A percentile compares a stretch with the other conserved stretches of the same genome.
These are phyloP conservation scores for Suillus placidus DNA, from an alignment of 768 basidiomycete species.

Conservation along the genomic window DNA sequence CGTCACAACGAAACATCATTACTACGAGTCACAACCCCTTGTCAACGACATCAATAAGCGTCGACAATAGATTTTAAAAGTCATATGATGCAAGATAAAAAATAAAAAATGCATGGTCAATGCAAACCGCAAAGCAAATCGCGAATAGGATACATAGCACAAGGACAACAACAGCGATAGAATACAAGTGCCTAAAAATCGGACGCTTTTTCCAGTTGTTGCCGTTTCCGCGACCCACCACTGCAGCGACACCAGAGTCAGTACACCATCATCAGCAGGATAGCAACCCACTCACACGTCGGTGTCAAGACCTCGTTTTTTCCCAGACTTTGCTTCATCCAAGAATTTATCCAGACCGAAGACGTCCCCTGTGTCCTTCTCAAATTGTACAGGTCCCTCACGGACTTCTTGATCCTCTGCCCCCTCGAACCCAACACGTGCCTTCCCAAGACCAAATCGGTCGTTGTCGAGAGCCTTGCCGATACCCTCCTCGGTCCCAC, in stretches of 20 bases:
- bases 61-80: not conserved
- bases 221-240: slow-evolving; percentile 64
- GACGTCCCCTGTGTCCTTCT: slow-evolving; percentile 96
- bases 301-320: slow-evolving; percentile 84
- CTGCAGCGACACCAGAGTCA: slow-evolving; percentile 32
- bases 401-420: slow-evolving; percentile 81
- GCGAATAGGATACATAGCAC: slow-evolving; percentile 13
- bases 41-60: not conserved
- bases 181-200: slow-evolving; percentile 36
- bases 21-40: not conserved
- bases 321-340: slow-evolving; percentile 95
- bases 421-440: slow-evolving; percentile 88
- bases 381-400: slow-evolving; percentile 97
- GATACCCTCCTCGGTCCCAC: slow-evolving; percentile 95
- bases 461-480: slow-evolving; percentile 89
- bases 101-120: not conserved
- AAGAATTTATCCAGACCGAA: slow-evolving; percentile 97
- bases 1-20: not conserved
- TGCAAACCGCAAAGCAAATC: not conserved
- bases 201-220: slow-evolving; percentile 66
- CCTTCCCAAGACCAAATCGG: slow-evolving; percentile 87
- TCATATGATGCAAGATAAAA: not conserved
- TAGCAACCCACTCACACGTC: slow-evolving; percentile 53
- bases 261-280: slow-evolving; percentile 1
- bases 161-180: slow-evolving; percentile 8